Evolutionary conservation across 306 rosid genomes (phyloP).

Genomic region (Quercus alba): DNA sequence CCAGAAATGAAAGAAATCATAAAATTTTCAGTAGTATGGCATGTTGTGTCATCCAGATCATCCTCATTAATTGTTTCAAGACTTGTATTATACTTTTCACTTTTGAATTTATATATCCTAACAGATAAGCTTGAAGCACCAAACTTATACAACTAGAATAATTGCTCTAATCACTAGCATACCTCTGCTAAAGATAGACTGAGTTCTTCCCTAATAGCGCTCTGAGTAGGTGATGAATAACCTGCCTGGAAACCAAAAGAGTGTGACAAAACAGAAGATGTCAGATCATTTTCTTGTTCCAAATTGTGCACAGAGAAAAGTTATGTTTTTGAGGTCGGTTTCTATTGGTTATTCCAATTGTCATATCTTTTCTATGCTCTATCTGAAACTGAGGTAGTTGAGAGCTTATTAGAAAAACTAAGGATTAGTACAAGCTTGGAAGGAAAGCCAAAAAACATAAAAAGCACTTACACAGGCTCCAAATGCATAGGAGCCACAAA

Average conservation of each 20-base stretch:
- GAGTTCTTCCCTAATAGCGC: conserved; percentile 67
- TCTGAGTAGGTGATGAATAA: conserved; percentile 87
- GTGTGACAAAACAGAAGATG: conserved; percentile 12
- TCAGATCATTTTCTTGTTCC: not conserved
- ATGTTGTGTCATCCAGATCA: not conserved
- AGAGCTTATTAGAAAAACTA: not conserved
- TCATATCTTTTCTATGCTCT: not conserved
- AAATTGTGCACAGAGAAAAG: not conserved
- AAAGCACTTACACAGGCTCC: conserved; percentile 70
- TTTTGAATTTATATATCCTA: not conserved
- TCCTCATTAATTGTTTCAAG: not conserved
- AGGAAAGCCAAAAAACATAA: not conserved
- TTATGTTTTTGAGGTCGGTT: not conserved
- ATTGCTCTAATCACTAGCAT: conserved; percentile 1
- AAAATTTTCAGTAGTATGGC: not conserved
- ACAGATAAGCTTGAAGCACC: not conserved
- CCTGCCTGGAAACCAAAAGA: conserved; percentile 57
- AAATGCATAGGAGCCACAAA: conserved; percentile 83
- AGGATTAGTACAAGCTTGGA: not conserved
- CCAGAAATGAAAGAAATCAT: not conserved
- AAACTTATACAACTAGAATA: not conserved
- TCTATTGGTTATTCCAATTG: not conserved
- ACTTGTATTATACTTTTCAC: too few species aligned
- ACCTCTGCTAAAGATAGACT: conserved; percentile 68
- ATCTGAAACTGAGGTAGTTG: not conserved